Percentiles rank a stretch among this genome's conserved stretches.
These are phyloP conservation scores for Psilocybe tampanensis DNA, from an alignment of 768 basidiomycete genomes.

Conservation along the genomic window DNA sequence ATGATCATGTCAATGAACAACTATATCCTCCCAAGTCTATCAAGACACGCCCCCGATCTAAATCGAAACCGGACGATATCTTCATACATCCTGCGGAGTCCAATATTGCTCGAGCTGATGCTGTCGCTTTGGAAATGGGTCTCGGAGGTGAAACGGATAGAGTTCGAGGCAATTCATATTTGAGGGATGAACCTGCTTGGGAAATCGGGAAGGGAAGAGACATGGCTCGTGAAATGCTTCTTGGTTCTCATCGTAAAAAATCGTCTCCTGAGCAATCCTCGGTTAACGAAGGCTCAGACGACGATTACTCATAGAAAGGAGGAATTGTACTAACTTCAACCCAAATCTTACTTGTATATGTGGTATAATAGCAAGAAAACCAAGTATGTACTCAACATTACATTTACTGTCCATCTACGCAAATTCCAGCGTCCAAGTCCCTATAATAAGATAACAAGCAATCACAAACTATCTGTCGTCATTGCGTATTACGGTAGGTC, in stretches of 20 bases:
- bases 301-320: conserved; percentile 17
- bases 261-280: conserved; percentile 21
- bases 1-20: conserved; percentile 16
- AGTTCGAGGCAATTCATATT: conserved; percentile 39
- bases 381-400: background rate
- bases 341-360: background rate
- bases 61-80: conserved; percentile 58
- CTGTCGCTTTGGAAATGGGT: conserved; percentile 57
- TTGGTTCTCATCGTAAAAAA: conserved; percentile 9
- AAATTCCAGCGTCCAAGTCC: conserved; percentile 8
- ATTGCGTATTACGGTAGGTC: conserved; percentile 35
- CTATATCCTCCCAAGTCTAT: conserved; percentile 21
- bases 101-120: conserved; percentile 69
- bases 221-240: conserved; percentile 48
- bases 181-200: conserved; percentile 46
- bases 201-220: conserved; percentile 52
- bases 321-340: background rate
- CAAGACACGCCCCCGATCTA: conserved; percentile 44
- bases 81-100: conserved; percentile 67
- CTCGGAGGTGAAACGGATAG: conserved; percentile 50
- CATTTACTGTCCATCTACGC: background rate
- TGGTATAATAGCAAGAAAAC: conserved; percentile 5
- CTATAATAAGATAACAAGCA: background rate
- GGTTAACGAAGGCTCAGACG: conserved; percentile 25
- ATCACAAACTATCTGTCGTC: conserved; percentile 18